Conservation (phyloP, 768 basidiomycete genomes). For the Kwoniella mangroviensis region DNA sequence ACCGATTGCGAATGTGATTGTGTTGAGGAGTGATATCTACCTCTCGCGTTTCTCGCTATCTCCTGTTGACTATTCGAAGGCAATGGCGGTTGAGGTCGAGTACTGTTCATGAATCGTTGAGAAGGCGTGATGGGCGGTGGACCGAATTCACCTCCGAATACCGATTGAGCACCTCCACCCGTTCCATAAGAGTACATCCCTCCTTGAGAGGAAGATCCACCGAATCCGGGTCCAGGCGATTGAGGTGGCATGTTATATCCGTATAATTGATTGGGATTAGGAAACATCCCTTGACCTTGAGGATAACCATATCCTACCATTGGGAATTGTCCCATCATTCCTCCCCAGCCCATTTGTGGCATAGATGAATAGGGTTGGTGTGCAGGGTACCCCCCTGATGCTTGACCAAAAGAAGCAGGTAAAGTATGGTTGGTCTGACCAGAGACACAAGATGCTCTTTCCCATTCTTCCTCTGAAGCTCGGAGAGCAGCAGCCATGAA, state of each 20-base stretch:
- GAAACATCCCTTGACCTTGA: background rate
- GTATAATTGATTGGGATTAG: conserved; percentile 2
- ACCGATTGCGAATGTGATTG: conserved; percentile 17
- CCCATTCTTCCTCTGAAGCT: conserved; percentile 52
- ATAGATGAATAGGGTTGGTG: conserved; percentile 5
- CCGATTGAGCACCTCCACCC: conserved; percentile 36
- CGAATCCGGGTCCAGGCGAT: background rate
- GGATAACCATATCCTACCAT: conserved; percentile 9
- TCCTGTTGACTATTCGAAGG: background rate
- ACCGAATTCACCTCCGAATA: conserved; percentile 47
- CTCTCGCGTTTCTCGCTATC: background rate
- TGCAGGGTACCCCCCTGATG: background rate
- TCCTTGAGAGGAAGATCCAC: background rate
- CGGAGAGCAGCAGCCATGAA: conserved; percentile 50
- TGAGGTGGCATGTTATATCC: conserved; percentile 11
- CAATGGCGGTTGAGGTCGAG: background rate
- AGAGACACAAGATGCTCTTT: conserved; percentile 30
- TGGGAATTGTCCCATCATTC: conserved; percentile 12
- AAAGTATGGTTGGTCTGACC: conserved; percentile 21
- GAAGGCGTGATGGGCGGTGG: conserved; percentile 30
- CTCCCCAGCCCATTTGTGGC: conserved; percentile 13
- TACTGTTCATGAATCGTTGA: conserved; percentile 1
- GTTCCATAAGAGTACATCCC: conserved; percentile 42
- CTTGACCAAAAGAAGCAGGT: conserved; percentile 18
- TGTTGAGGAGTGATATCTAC: background rate